phyloP scores from a whole-genome alignment of 169 alveolate genomes.

The Plasmodium knowlesi region DNA sequence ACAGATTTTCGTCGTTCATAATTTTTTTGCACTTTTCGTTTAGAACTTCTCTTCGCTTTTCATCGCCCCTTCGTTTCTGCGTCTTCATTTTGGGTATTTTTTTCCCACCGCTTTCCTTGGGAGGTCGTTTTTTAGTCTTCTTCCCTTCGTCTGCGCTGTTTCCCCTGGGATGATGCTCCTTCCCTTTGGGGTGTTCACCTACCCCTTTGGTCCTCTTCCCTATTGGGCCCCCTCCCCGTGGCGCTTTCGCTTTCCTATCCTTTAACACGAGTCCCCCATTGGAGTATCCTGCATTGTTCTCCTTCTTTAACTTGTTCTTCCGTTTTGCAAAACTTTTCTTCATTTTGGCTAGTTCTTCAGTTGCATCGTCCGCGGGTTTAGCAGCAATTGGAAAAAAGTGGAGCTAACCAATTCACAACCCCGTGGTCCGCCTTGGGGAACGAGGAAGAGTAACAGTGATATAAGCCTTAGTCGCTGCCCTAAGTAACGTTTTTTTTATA shows the following conservation, averaged over 20 bases:
- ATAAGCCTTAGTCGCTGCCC: background rate
- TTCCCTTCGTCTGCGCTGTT: background rate
- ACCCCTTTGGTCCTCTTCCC: background rate
- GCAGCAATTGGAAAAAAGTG: background rate
- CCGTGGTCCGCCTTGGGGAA: background rate
- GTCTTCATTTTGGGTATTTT: background rate
- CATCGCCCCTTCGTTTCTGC: background rate
- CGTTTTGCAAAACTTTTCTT: conserved; percentile 3
- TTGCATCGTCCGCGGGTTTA: background rate
- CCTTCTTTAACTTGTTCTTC: conserved; percentile 18
- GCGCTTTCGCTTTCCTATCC: background rate
- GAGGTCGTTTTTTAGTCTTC: background rate
- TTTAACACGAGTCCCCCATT: background rate
- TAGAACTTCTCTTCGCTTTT: conserved; percentile 9
- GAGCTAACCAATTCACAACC: background rate
- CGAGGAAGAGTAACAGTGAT: background rate
- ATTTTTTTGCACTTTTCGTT: conserved; percentile 41
- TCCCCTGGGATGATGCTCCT: background rate
- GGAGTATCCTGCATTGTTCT: background rate
- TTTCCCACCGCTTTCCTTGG: background rate
- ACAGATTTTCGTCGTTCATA: conserved; percentile 66
- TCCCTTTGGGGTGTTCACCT: background rate
- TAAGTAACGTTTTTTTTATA: background rate
- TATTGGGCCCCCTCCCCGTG: background rate
- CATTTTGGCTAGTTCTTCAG: conserved; percentile 13